Evolutionary conservation across 495 filamentous ascomycete genomes (phyloP), one percentile per base, ranked within the genome.

Genomic region (Trichoderma reesei): DNA sequence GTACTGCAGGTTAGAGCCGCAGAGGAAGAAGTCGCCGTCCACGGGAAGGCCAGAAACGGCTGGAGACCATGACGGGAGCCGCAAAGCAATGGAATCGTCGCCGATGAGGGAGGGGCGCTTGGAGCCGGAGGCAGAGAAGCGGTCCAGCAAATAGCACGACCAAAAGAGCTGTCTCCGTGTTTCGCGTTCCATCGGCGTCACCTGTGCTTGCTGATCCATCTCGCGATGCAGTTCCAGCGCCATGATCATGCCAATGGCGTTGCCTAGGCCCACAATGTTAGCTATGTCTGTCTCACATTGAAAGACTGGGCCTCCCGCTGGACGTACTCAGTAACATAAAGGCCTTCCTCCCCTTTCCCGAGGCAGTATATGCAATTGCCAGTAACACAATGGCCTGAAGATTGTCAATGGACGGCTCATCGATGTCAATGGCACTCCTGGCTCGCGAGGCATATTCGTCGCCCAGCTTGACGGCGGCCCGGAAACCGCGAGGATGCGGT

Each of bases 61-160:
- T 2, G 80, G 72, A n/a, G 79, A 79, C 83, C 85, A 89, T 16
- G 86, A 85, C 0, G 90, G 90, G 7, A 92, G 76, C 13, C 88
- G 84, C 56, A 95, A 72, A 5, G 88, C 74, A 61, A 92, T 86
- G 8, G 85, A 87, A 66, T 89, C 83, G 70, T 92, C 90, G 33
- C 85, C 82, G 26, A 93, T 84, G 26, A 92, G 77, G 65, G 87
- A 87, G 0, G 90, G 89, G 8, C 90, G 83, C 66, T 87, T 88
- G 1, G 90, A 92, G 18, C 90, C 90, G 67, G 88, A 89, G 1
- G 86, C 83, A 54, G 86, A 81, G 65, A 92, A 93, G 36, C 88
- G 83, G 72, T 95, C 90, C 74, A 92, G 85, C 20, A 92, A 76
- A 68, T 92, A 95, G 65, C 88, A 89, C 5, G 88, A 83, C 90